Conservation (phyloP, 805 yeast species). For the Wickerhamiella australiensis region DNA sequence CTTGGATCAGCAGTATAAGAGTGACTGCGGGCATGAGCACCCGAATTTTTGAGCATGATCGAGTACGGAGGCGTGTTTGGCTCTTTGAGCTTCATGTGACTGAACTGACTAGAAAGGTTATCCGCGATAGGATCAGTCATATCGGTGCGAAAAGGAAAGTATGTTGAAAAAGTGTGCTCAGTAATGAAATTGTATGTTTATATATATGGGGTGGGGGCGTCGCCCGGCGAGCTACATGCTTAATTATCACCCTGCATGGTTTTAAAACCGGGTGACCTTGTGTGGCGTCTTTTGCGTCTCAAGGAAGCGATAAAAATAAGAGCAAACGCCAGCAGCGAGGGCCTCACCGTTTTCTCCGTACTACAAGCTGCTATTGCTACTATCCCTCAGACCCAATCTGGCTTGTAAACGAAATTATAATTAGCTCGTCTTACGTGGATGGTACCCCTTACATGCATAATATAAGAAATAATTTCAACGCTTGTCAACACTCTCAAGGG, state of each 20-base stretch:
- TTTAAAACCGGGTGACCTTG: neutral
- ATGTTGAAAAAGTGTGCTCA: neutral
- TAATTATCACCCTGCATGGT: conserved; percentile 9
- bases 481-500: neutral
- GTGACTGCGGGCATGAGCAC: conserved; percentile 7
- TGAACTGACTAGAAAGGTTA: conserved; percentile 1
- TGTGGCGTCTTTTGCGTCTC: neutral
- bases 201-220: neutral
- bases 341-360: too few relatives aligned
- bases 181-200: neutral
- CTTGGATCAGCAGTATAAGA: conserved; percentile 1
- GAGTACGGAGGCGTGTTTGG: conserved; percentile 10
- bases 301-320: neutral
- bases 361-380: too few relatives aligned
- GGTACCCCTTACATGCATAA: conserved; percentile 2
- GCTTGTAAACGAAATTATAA: neutral
- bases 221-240: conserved; percentile 2
- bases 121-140: conserved; percentile 7
- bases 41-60: conserved; percentile 6
- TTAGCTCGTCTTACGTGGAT: neutral
- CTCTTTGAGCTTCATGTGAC: conserved; percentile 9
- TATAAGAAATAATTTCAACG: neutral
- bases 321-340: neutral
- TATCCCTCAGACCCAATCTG: too few relatives aligned
- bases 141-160: neutral